Conservation (phyloP, 106 monocot genomes). For the Phalaenopsis aphrodite region DNA sequence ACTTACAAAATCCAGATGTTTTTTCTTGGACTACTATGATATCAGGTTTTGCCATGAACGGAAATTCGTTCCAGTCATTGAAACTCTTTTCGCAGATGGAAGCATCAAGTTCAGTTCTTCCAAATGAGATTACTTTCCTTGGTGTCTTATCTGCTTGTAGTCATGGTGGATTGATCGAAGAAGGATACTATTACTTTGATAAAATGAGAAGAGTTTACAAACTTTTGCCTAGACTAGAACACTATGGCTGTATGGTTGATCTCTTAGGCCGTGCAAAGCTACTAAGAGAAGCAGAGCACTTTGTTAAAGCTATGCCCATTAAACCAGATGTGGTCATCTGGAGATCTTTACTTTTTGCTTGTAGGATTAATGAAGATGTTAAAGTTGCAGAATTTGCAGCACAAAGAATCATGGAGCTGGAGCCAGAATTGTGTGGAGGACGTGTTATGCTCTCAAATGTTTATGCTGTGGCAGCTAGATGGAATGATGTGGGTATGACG, state of each 20-base stretch:
- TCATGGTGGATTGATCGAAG: conserved; percentile 65
- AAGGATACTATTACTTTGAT: conserved; percentile 45
- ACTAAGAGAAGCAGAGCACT: conserved; percentile 30
- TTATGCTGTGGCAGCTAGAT: conserved; percentile 60
- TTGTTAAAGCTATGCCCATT: conserved; percentile 60
- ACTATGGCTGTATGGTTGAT: conserved; percentile 89
- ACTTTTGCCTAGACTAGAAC: conserved; percentile 48
- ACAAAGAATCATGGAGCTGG: conserved; percentile 36
- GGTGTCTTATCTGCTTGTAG: conserved; percentile 78
- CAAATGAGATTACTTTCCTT: conserved; percentile 77
- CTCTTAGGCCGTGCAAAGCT: conserved; percentile 69
- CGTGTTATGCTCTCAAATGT: conserved; percentile 71
- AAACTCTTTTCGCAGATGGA: conserved; percentile 70
- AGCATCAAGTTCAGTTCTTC: conserved; percentile 13
- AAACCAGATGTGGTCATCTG: conserved; percentile 74
- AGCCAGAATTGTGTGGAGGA: conserved; percentile 32
- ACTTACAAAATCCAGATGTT: conserved; percentile 33
- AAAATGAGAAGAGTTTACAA: conserved; percentile 39
- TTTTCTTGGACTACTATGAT: conserved; percentile 79
- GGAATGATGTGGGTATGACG: conserved; percentile 43
- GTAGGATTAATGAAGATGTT: conserved; percentile 35
- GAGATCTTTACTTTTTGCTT: conserved; percentile 63
- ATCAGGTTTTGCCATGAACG: conserved; percentile 69
- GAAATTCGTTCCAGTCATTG: conserved; percentile 35
- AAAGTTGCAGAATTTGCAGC: conserved; percentile 44